These are phyloP conservation scores for Fusarium napiforme DNA, from an alignment of 2,329 filamentous ascomycete species.

Conservation along the genomic window DNA sequence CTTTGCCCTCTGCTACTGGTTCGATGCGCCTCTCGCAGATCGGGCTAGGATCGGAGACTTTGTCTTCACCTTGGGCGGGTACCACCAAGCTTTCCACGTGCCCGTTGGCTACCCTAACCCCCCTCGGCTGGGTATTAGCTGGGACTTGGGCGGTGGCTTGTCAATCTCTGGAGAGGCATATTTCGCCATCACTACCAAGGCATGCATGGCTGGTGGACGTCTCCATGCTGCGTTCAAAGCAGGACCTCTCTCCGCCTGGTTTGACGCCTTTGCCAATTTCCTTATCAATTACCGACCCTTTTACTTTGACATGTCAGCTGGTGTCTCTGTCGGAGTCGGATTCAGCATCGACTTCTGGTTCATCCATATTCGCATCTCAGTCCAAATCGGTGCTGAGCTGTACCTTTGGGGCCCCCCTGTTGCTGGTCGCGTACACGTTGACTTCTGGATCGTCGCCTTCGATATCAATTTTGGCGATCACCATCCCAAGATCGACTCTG, in stretches of 20 bases:
- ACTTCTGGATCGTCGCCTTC: conserved; percentile 11
- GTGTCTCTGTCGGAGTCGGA: background rate
- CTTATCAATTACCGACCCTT: conserved; percentile 44
- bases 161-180: conserved; percentile 55
- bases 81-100: conserved; percentile 51
- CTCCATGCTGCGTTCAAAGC: conserved; percentile 46
- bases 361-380: background rate
- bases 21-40: conserved; percentile 39
- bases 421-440: background rate
- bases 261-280: conserved; percentile 55
- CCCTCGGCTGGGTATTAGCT: conserved; percentile 52
- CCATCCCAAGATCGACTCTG: background rate
- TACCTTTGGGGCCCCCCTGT: background rate
- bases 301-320: background rate
- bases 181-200: conserved; percentile 59
- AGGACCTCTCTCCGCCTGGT: conserved; percentile 51
- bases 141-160: conserved; percentile 47
- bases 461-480: conserved; percentile 3
- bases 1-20: conserved; percentile 55
- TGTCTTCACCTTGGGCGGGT: conserved; percentile 60
- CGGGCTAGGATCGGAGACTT: conserved; percentile 50
- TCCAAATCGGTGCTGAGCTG: background rate
- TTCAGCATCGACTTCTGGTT: background rate
- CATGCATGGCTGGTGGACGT: conserved; percentile 54
- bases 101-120: conserved; percentile 53